These are phyloP conservation scores for Magnaporthiopsis poae DNA, from an alignment of 2,329 filamentous ascomycete species.

Conservation along the genomic window DNA sequence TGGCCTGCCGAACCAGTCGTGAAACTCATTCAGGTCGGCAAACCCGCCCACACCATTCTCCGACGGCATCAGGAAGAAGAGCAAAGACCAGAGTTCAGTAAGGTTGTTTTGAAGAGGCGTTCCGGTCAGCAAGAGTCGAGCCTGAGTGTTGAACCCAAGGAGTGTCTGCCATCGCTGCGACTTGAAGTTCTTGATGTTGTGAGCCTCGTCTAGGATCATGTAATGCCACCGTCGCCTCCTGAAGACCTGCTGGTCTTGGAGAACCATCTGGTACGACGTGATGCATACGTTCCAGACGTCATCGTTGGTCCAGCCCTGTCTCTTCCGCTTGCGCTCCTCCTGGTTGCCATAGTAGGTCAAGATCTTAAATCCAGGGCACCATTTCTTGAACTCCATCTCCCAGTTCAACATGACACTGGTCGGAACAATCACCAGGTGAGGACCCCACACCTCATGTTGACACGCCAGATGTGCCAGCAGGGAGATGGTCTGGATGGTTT, in stretches of 20 bases:
- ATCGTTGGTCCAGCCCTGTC: constrained; percentile 85
- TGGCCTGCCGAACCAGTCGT: constrained; percentile 88
- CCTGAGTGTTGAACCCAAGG: constrained; percentile 82
- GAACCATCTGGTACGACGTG: constrained; percentile 90
- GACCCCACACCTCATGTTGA: constrained; percentile 84
- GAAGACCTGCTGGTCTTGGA: constrained; percentile 89
- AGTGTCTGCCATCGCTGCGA: constrained; percentile 94
- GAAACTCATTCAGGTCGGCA: constrained; percentile 89
- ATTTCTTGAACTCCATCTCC: constrained; percentile 99
- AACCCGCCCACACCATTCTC: constrained; percentile 81
- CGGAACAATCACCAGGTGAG: constrained; percentile 88
- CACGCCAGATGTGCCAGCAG: constrained; percentile 86
- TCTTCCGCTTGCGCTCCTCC: constrained; percentile 83
- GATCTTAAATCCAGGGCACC: constrained; percentile 95
- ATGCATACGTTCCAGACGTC: constrained; percentile 96
- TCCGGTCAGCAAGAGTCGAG: constrained; percentile 78
- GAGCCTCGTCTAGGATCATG: constrained; percentile 93
- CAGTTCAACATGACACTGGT: constrained; percentile 98
- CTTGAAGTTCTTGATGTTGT: constrained; percentile 99
- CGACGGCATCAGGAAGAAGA: constrained; percentile 93
- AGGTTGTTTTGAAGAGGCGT: constrained; percentile 95
- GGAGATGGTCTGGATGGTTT: constrained; percentile 96
- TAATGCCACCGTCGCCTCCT: constrained; percentile 92
- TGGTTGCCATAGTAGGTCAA: constrained; percentile 91
- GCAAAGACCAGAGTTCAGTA: constrained; percentile 88